Evolutionary conservation across 75 land plant species (phyloP).

Genomic region (Ceratopteris richardii): DNA sequence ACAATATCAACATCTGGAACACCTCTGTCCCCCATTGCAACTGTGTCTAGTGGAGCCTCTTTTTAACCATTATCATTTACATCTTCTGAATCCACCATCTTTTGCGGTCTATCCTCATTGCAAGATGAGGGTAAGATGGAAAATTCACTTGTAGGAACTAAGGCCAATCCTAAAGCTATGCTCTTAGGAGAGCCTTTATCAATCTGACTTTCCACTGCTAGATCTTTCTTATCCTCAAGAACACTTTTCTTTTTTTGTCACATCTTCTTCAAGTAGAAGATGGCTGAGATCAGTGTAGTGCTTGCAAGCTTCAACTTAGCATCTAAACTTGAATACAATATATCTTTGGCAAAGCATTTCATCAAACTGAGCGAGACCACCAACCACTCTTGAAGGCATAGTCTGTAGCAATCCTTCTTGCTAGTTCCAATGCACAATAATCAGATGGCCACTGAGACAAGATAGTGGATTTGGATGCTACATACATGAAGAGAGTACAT

Average conservation of each 20-base stretch:
- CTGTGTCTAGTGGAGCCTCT: too few relatives aligned
- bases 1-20: not conserved
- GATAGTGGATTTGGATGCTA: constrained; percentile 51
- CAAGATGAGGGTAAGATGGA: too few relatives aligned
- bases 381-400: constrained; percentile 62
- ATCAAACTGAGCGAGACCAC: constrained; percentile 76
- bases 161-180: not conserved
- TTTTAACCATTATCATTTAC: too few relatives aligned
- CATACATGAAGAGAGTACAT: constrained; percentile 80
- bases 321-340: constrained; percentile 52
- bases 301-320: constrained; percentile 70
- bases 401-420: constrained; percentile 31
- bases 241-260: not conserved
- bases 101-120: too few relatives aligned
- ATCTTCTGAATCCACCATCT: too few relatives aligned
- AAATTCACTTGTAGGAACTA: too few relatives aligned
- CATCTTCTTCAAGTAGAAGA: constrained; percentile 40
- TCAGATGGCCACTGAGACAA: too few relatives aligned
- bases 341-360: constrained; percentile 65
- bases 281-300: constrained; percentile 32
- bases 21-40: not conserved
- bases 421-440: too few relatives aligned
- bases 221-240: not conserved
- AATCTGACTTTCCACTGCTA: not conserved
- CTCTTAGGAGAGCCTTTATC: not conserved